Evolutionary conservation across 164 flowering plant genomes (phyloP), one percentile per base, ranked within the genome.

Genomic region (Liquidambar formosana): DNA sequence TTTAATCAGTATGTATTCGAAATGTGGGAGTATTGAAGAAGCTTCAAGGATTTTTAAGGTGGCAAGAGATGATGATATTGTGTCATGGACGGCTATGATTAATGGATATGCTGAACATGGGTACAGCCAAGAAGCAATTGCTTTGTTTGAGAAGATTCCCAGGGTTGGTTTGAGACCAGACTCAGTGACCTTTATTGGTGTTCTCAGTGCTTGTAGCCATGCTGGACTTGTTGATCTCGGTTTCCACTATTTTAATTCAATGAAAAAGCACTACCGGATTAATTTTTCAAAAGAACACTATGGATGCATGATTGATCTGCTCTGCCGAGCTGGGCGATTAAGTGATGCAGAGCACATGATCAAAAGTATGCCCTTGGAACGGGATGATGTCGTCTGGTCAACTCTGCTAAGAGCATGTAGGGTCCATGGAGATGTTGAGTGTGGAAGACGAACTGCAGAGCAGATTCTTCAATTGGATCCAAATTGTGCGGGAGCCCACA

Each of bases 21-120:
- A 92, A 76, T 92, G 98, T 71, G 97, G 97, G 62, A 84, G 88
- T 80, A 80, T 92, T 27, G 66, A 63, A 56, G 92, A 87, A 61
- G 96, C 97, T 51, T 78, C 77, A 51, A 70, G 64, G 70, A 74
- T 86, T 25, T 94, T 92, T 68, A 67, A 80, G 53, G 62, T 67
- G 1, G 71, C 73, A 48, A 68, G 44, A 52, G 57, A 56, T 71
- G 77, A 75, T 57, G 88, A 90, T 76, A 76, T 90, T 47, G 84
- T 94, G 10, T 85, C 93, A 15, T 94, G 94, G 96, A 94, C 98
- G 14, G 88, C 97, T 72, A 94, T 90, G 97, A 89, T 94, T 44
- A 85, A 83, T 75, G 98, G 98, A 28, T 94, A 80, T 80, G 97
- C 98, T 49, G 97, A 90, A 69, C 98, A 94, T 80, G 98, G 98